These are phyloP conservation scores for Fusarium acutatum DNA, from an alignment of 2,329 filamentous ascomycete genomes.

Conservation along the genomic window DNA sequence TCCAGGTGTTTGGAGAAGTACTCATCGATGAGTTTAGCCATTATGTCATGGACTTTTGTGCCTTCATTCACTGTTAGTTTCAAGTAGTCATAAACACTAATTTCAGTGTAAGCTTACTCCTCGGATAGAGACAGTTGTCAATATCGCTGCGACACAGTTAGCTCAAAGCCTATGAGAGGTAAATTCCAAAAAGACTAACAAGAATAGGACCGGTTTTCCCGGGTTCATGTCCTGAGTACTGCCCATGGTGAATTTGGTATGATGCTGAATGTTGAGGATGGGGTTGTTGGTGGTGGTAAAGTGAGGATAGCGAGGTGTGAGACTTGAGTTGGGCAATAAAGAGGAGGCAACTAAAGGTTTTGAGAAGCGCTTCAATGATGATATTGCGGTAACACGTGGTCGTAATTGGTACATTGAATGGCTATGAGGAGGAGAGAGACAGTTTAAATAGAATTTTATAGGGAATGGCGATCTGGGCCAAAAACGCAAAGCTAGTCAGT, in stretches of 20 bases:
- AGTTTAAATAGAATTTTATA: slow-evolving; percentile 13
- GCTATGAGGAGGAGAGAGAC: neutral
- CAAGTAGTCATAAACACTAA: neutral
- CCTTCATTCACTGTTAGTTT: slow-evolving; percentile 52
- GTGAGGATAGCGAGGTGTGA: slow-evolving; percentile 19
- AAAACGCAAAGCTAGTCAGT: slow-evolving; percentile 5
- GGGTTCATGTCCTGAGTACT: slow-evolving; percentile 46
- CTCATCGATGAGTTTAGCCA: slow-evolving; percentile 81
- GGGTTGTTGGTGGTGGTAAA: slow-evolving; percentile 9
- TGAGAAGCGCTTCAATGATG: slow-evolving; percentile 27
- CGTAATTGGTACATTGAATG: slow-evolving; percentile 36
- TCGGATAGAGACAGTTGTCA: slow-evolving; percentile 96
- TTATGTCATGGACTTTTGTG: slow-evolving; percentile 84
- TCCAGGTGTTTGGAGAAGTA: slow-evolving; percentile 75
- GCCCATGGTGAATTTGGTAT: slow-evolving; percentile 40
- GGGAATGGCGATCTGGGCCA: slow-evolving; percentile 15
- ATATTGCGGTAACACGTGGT: slow-evolving; percentile 33
- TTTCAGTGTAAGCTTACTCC: slow-evolving; percentile 65
- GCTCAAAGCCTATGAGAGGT: neutral
- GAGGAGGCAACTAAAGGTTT: slow-evolving; percentile 13
- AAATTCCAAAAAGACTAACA: slow-evolving; percentile 43
- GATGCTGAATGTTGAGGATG: slow-evolving; percentile 6
- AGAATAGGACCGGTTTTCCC: slow-evolving; percentile 54
- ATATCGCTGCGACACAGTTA: slow-evolving; percentile 77
- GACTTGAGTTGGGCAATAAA: slow-evolving; percentile 17